phyloP scores from a whole-genome alignment of 2,329 filamentous ascomycete species.

The Penicillium sclerotiorum region DNA sequence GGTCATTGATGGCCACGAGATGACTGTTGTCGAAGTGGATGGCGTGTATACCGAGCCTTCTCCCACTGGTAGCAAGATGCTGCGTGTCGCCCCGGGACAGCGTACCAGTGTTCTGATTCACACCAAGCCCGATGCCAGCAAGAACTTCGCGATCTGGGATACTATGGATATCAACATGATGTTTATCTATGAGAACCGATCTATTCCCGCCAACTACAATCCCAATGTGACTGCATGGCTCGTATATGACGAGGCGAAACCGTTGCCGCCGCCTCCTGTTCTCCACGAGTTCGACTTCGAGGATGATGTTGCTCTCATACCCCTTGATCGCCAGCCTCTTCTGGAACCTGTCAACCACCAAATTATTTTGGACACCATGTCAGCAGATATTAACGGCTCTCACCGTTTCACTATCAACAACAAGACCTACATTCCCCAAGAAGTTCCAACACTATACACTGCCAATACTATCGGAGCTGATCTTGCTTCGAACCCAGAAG shows the following conservation, averaged over 20 bases:
- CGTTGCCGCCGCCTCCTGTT: slow-evolving; percentile 52
- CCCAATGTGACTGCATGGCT: slow-evolving; percentile 53
- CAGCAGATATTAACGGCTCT: slow-evolving; percentile 70
- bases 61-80: slow-evolving; percentile 57
- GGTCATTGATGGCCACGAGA: slow-evolving; percentile 47
- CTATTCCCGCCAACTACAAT: slow-evolving; percentile 67
- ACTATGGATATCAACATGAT: slow-evolving; percentile 68
- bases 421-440: slow-evolving; percentile 72
- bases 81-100: slow-evolving; percentile 71
- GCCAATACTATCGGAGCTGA: slow-evolving; percentile 62
- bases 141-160: slow-evolving; percentile 68
- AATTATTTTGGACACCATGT: slow-evolving; percentile 51
- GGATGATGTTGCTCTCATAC: slow-evolving; percentile 60
- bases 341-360: slow-evolving; percentile 34
- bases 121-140: slow-evolving; percentile 61
- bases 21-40: slow-evolving; percentile 43
- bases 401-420: slow-evolving; percentile 69
- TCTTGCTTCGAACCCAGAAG: slow-evolving; percentile 56
- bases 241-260: slow-evolving; percentile 54
- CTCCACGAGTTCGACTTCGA: slow-evolving; percentile 67
- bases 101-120: slow-evolving; percentile 59
- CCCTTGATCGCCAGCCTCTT: slow-evolving; percentile 25
- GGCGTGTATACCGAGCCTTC: slow-evolving; percentile 37
- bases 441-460: slow-evolving; percentile 80
- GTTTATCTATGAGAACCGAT: slow-evolving; percentile 32